These are phyloP conservation scores for Solanum etuberosum DNA, from an alignment of 257 asterid species.

Conservation along the genomic window DNA sequence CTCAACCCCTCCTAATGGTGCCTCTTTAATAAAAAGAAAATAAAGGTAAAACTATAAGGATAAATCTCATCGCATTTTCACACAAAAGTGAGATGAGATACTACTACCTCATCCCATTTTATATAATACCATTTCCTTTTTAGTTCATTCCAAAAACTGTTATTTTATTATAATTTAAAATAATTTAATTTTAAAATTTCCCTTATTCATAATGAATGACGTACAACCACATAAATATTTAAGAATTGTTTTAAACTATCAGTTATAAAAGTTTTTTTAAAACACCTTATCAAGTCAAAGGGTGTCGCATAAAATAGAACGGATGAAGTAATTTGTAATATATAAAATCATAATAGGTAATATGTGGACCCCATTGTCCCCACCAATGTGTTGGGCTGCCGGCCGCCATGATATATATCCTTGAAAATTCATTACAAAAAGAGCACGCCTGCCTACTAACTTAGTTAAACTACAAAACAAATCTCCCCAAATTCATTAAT, in stretches of 20 bases:
- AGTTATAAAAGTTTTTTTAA: too few relatives aligned
- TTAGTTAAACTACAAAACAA: background rate
- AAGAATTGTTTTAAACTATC: too few relatives aligned
- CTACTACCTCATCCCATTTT: background rate
- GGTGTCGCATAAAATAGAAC: too few relatives aligned
- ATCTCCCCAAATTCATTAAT: background rate
- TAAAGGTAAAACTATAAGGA: background rate
- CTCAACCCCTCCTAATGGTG: background rate
- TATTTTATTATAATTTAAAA: too few relatives aligned
- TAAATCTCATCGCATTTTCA: background rate
- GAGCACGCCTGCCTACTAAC: background rate
- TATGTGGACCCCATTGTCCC: background rate
- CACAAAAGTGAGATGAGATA: background rate
- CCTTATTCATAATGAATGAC: background rate
- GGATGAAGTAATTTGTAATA: too few relatives aligned
- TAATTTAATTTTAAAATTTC: too few relatives aligned
- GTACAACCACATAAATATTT: too few relatives aligned
- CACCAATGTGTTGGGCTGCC: conserved; percentile 8
- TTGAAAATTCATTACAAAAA: conserved; percentile 7
- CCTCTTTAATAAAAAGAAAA: background rate
- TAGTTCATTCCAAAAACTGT: too few relatives aligned
- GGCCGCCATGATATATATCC: conserved; percentile 22
- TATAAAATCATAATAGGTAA: background rate
- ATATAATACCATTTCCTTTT: too few relatives aligned
- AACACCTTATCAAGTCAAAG: too few relatives aligned